Conservation (phyloP, 1,284 basidiomycete species). For the Inonotus obliquus region DNA sequence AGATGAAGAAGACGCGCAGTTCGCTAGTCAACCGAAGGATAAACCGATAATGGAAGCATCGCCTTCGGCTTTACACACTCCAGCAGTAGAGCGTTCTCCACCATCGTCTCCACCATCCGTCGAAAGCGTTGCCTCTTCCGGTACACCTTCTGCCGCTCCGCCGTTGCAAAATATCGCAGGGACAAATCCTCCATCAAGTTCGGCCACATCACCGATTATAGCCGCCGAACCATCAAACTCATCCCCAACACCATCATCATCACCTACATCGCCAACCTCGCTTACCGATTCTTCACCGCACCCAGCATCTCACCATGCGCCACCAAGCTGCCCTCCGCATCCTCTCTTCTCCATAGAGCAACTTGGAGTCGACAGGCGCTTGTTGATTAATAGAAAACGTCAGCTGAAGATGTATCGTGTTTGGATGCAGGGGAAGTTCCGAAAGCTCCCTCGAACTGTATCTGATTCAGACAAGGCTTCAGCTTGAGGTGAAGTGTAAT, state of each 20-base stretch:
- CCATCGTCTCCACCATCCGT: neutral
- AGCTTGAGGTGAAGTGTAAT: neutral
- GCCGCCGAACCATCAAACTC: constrained; percentile 25
- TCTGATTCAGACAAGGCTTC: neutral
- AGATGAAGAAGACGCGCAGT: constrained; percentile 26
- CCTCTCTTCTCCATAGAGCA: constrained; percentile 70
- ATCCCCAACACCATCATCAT: neutral
- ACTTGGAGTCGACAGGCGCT: constrained; percentile 82
- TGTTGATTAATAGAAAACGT: constrained; percentile 88
- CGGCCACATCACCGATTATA: constrained; percentile 40
- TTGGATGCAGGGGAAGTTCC: constrained; percentile 90
- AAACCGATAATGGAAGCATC: constrained; percentile 19
- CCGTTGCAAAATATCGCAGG: neutral
- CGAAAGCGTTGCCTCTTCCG: neutral
- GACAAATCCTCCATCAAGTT: constrained; percentile 21
- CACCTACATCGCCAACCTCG: neutral
- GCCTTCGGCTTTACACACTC: neutral
- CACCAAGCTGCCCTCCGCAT: constrained; percentile 25
- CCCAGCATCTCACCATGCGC: neutral
- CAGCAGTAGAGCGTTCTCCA: constrained; percentile 1
- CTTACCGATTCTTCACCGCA: neutral
- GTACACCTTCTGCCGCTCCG: neutral
- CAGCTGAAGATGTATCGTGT: constrained; percentile 95
- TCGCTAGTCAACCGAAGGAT: neutral
- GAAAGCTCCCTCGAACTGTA: constrained; percentile 34